Evolutionary conservation across 495 filamentous ascomycete species (phyloP).

Genomic region (Pseudoneurospora amorphoporcata): DNA sequence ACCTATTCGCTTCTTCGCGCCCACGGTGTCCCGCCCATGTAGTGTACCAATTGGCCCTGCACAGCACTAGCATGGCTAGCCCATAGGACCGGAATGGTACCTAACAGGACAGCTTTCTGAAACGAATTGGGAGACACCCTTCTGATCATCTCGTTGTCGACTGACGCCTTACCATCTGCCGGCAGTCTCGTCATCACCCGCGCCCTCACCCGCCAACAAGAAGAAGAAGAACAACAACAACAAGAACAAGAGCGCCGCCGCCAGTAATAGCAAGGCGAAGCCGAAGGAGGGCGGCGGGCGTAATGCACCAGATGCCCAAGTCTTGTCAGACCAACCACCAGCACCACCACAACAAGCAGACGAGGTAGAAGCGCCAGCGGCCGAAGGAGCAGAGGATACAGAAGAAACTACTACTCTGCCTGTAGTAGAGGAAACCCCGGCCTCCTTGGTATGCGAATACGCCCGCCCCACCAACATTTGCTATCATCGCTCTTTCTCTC

Average conservation of each 20-base stretch:
- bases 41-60: not conserved
- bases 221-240: constrained; percentile 63
- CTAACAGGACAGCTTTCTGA: not conserved
- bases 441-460: not conserved
- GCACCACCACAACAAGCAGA: not conserved
- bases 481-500: not conserved
- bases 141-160: not conserved
- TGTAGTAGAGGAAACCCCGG: constrained; percentile 1
- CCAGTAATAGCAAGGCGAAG: constrained; percentile 17
- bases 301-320: not conserved
- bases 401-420: not conserved
- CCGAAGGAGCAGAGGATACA: not conserved
- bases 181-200: constrained; percentile 2
- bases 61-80: not conserved
- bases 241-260: constrained; percentile 28
- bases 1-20: not conserved
- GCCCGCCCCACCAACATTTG: not conserved
- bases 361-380: not conserved
- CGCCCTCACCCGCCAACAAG: constrained; percentile 36
- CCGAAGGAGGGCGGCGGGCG: not conserved
- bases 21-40: not conserved
- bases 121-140: not conserved
- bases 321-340: not conserved
- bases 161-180: not conserved
- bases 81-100: not conserved